Evolutionary conservation across 202 grass and related monocot species (phyloP).

Genomic region (Carex sylvatica): DNA sequence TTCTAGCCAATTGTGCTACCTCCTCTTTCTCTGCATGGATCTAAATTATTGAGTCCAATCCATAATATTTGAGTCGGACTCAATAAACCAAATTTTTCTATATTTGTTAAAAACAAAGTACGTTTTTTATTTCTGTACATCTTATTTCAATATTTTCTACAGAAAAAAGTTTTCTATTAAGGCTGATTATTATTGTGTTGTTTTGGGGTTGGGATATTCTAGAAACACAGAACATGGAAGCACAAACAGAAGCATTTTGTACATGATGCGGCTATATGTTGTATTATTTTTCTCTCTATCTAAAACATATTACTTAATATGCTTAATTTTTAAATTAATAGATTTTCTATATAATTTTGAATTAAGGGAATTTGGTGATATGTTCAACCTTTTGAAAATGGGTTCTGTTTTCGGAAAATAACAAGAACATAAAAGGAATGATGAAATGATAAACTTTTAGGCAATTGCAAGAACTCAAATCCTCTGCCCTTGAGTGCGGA

Average conservation of each 20-base stretch:
- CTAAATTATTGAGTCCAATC: no score
- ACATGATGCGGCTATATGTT: not conserved
- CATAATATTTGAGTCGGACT: no score
- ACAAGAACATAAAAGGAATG: not conserved
- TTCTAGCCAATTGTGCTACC: no score
- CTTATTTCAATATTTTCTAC: no score
- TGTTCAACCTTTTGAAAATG: not conserved
- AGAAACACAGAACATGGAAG: not conserved
- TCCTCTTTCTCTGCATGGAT: no score
- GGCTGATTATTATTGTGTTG: not conserved
- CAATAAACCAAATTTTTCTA: no score
- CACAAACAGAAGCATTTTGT: not conserved
- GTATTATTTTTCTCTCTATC: not conserved
- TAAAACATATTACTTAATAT: not conserved
- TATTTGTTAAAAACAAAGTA: no score
- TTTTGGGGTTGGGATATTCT: not conserved
- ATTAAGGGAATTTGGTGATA: not conserved
- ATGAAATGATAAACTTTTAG: no score
- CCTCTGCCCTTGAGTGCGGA: no score
- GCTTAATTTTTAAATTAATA: not conserved
- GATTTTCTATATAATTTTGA: not conserved
- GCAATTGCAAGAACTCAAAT: no score
- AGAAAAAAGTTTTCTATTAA: not conserved
- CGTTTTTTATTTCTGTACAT: no score
- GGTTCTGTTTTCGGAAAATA: not conserved